Evolutionary conservation across 306 rosid species (phyloP), one percentile per base, ranked within the genome.

Genomic region (Sindora glabra): DNA sequence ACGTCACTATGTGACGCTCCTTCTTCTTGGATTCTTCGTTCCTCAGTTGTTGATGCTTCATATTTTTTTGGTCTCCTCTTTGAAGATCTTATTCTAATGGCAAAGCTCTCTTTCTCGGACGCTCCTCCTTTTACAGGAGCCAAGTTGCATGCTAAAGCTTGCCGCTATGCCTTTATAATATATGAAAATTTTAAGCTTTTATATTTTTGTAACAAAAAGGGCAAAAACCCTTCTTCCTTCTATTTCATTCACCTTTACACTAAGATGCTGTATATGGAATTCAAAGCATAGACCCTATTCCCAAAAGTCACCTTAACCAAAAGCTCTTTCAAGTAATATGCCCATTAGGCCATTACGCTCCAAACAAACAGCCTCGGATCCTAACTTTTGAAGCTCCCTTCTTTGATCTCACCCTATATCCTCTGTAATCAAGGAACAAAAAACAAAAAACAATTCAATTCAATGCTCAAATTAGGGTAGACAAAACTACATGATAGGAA

Each of bases 1-100:
- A 89, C 15, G 86, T 75, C 55, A 89, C 97, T 51, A 89, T 86
- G 71, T 83, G 97, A 34, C 97, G 84, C 77, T 89, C 97, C 90
- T 89, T 89, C 89, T 86, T 86, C 85, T 77, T 75, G n/a, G 83
- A 69, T 65, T 85, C 89, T 67, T 80, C 81, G 34, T 62, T 64
- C 13, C 65, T 68, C 10, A 57, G 23, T 54, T 30, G 24, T 62
- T 67, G 39, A 80, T 69, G 74, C 62, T 72, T 16, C 77, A 76
- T 92, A 63, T 45, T 44, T 67, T 46, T 67, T 12, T 41, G 51
- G 49, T 73, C 40, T 67, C 32, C 65, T 64, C 18, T 37, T 22
- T 16, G 42, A 47, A 8, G 30, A 18, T 56, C 44, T 75, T 69
- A 66, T 72, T 78, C 77, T 65, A 49, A 70, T 48, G 46, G 46